phyloP scores from a whole-genome alignment of 2,329 filamentous ascomycete species.

The Cercospora zeina region DNA sequence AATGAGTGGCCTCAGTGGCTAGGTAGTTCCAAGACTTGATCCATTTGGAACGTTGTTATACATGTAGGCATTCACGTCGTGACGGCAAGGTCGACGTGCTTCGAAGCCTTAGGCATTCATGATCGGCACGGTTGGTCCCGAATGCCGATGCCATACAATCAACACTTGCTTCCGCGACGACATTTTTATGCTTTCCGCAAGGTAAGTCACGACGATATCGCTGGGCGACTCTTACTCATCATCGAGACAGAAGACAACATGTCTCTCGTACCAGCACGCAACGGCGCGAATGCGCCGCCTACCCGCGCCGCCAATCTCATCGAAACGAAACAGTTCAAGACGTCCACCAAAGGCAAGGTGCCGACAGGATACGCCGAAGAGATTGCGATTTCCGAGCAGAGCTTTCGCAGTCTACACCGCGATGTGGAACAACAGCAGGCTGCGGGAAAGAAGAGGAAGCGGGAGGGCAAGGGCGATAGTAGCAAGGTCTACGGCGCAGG shows the following conservation, averaged over 20 bases:
- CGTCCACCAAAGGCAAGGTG: slow-evolving; percentile 48
- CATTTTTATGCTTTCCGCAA: slow-evolving; percentile 8
- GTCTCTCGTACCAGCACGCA: slow-evolving; percentile 40
- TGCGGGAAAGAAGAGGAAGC: slow-evolving; percentile 69
- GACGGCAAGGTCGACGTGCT: neutral
- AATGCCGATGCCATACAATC: neutral
- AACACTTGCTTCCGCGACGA: neutral
- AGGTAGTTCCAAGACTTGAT: neutral
- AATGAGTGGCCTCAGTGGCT: neutral
- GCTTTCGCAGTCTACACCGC: slow-evolving; percentile 83
- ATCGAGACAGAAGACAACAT: slow-evolving; percentile 25
- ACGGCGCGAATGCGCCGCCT: slow-evolving; percentile 40
- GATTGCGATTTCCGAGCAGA: slow-evolving; percentile 83
- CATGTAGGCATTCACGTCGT: neutral
- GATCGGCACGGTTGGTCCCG: neutral
- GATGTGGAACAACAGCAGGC: slow-evolving; percentile 61
- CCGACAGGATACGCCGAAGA: slow-evolving; percentile 83
- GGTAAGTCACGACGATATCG: slow-evolving; percentile 23
- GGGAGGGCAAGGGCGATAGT: slow-evolving; percentile 83
- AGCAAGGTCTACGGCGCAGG: slow-evolving; percentile 81
- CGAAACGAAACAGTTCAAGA: slow-evolving; percentile 35
- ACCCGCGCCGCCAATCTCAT: slow-evolving; percentile 33
- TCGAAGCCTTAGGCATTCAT: neutral
- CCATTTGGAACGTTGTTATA: neutral
- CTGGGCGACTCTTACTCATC: slow-evolving; percentile 20